Percentiles rank a stretch among this genome's conserved stretches.
These are phyloP conservation scores for Scheffersomyces illinoinensis DNA, from an alignment of 1,139 yeast genomes.

Conservation along the genomic window DNA sequence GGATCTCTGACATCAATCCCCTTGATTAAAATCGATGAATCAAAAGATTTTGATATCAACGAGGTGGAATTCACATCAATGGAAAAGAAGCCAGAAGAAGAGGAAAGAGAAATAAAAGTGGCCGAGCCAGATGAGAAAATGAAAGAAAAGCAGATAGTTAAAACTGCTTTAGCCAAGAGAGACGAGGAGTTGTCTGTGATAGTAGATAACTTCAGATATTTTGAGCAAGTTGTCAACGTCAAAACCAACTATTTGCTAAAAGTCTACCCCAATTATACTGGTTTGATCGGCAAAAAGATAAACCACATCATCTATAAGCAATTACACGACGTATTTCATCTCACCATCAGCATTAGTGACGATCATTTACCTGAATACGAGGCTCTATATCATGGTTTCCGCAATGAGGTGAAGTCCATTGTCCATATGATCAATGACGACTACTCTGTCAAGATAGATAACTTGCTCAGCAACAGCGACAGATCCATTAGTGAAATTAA, in stretches of 20 bases:
- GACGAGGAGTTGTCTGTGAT: slow-evolving; percentile 1
- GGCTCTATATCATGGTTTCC: slow-evolving; percentile 30
- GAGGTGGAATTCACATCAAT: slow-evolving; percentile 10
- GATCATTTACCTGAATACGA: slow-evolving; percentile 40
- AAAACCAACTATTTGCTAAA: slow-evolving; percentile 27
- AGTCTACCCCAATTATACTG: slow-evolving; percentile 31
- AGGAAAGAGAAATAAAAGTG: neutral
- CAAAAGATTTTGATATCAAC: slow-evolving; percentile 8
- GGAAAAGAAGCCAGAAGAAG: slow-evolving; percentile 2
- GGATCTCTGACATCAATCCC: neutral
- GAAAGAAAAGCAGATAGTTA: neutral
- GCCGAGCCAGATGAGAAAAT: neutral
- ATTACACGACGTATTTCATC: slow-evolving; percentile 24
- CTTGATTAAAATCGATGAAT: neutral
- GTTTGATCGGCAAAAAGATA: slow-evolving; percentile 18
- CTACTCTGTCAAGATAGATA: slow-evolving; percentile 58
- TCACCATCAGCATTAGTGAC: slow-evolving; percentile 33
- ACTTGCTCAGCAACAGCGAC: slow-evolving; percentile 68
- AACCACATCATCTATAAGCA: slow-evolving; percentile 21
- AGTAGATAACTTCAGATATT: slow-evolving; percentile 11
- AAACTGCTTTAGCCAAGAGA: neutral
- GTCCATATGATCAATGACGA: slow-evolving; percentile 42
- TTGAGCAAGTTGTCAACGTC: slow-evolving; percentile 15
- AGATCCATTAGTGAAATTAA: slow-evolving; percentile 79
- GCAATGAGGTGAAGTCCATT: slow-evolving; percentile 40